These are phyloP conservation scores for Lentinula sp. DNA, from an alignment of 768 basidiomycete genomes.

Conservation along the genomic window DNA sequence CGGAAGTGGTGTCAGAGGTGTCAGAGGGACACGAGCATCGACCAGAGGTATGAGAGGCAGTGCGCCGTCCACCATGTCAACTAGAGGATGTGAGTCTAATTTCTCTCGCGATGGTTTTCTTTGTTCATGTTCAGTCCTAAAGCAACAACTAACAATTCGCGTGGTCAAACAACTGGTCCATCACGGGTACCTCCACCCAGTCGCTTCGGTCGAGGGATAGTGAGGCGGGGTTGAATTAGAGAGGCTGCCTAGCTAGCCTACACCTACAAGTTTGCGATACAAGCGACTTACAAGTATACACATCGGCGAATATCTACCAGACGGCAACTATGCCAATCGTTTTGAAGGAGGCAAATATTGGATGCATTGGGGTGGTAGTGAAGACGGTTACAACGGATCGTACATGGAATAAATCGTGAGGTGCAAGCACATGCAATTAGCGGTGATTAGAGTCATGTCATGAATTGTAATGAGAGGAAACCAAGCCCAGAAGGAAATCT, in stretches of 20 bases:
- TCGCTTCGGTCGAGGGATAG: background rate
- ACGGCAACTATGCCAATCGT: too few relatives aligned
- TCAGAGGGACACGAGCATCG: conserved; percentile 66
- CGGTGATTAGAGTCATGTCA: background rate
- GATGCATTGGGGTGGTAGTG: background rate
- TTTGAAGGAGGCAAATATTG: background rate
- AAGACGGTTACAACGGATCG: background rate
- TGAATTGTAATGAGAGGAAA: background rate
- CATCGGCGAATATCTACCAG: too few relatives aligned
- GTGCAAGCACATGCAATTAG: background rate
- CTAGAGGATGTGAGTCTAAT: background rate
- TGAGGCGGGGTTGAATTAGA: background rate
- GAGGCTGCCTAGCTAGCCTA: too few relatives aligned
- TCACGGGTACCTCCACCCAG: background rate
- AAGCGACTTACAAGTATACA: too few relatives aligned
- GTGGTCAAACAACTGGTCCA: background rate
- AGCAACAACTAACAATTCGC: background rate
- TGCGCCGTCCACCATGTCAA: background rate
- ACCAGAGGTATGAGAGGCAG: conserved; percentile 42
- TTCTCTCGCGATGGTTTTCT: background rate
- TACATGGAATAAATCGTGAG: background rate
- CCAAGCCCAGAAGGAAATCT: background rate
- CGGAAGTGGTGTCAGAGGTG: conserved; percentile 48
- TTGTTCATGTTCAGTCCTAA: background rate
- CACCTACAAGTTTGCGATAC: too few relatives aligned